Base-by-base conservation (phyloP, 345 rosid species). In the Eucalyptus virginea region DNA sequence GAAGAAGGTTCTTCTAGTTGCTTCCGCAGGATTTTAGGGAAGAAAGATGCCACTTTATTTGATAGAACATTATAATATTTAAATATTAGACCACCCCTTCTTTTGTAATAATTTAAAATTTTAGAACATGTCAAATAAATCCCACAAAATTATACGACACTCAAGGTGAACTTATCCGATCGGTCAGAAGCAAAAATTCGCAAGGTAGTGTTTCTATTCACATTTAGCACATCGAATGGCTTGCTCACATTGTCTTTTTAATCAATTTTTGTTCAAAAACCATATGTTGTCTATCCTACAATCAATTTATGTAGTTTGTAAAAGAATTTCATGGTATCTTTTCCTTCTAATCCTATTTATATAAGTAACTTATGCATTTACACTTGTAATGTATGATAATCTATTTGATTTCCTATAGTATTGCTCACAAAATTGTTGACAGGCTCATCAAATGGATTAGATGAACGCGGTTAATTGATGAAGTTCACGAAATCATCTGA, bases 121-220 rank as follows among this genome's bases (percentile, higher is more conserved):
- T 49, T 14, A 50, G 51, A 50, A 50, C 52, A 15, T 1, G 24
- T 52, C 24, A 19, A 52, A 52, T 52, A 52, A 52, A 52, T 52
- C 24, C 0, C 58, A 52, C 23, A 19, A 52, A 52, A 52, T 19
- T 52, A 52, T 19, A 52, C 4, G 10, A 52, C 10, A 52, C 58
- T 52, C 24, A 7, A 52, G 58, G 56, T 51, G 21, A 52, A 52
- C 58, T 52, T 52, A 19, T 52, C 58, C 58, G 0, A 52, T 19
- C 1, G 2, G 0, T 8, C 24, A 52, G 0, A 52, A 52, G 58
- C 58, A 52, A 52, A 52, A 19, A 8, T 19, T 52, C 10, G 0
- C 24, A 52, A 52, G 58, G 10, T 52, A 52, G 24, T 52, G 58
- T 52, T 52, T 52, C 58, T 52, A 52, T 52, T 52, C 58, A 52